Evolutionary conservation across 2,329 filamentous ascomycete species (phyloP), one percentile per base, ranked within the genome.

Genomic region (Penicillium sp.): DNA sequence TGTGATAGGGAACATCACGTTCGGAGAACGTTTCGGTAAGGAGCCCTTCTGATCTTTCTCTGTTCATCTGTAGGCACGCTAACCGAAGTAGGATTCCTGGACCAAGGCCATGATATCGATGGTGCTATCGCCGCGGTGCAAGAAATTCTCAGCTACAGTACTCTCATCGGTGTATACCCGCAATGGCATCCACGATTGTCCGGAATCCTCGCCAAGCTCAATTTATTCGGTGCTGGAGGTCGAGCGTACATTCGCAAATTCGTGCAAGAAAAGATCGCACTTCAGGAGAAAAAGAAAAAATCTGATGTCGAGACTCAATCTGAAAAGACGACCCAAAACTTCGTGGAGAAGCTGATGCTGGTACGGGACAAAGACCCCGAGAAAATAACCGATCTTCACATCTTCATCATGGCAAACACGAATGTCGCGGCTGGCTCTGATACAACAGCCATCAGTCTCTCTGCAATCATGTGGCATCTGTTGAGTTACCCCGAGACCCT

Each of bases 1-100:
- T 45, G 78, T 82, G 1, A 81, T 84, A 29, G 79, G 79, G 0
- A 72, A 78, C 36, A 79, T 83, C 16, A 81, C 78, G 0, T 76
- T 76, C 32, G 67, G 68, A 11, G 54, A 67, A 48, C 56, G 65
- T 36, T 67, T 67, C 39, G 67, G 68, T 67, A 51, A 50, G 53
- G 18, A 18, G 18, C 18, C 42, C 38, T n/a, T 34, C 11, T 11
- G 8, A 14, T 34, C 9, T 34, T 8, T 27, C 24, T 27, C 24
- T 8, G 5, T 27, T 8, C 8, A 27, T 27, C 5, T 6, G 24
- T 18, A 27, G 8, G 24, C 31, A 34, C 9, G 34, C 34, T 4
- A 7, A 44, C 24, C 31, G 18, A 5, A 21, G 0, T 75, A 58
- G 80, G 79, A 0, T 80, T 82, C 50, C 65, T 83, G 0, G 76